Percentiles rank a stretch among this genome's conserved stretches.
These are phyloP conservation scores for Lineolata rhizophorae DNA, from an alignment of 495 filamentous ascomycete genomes.

Conservation along the genomic window DNA sequence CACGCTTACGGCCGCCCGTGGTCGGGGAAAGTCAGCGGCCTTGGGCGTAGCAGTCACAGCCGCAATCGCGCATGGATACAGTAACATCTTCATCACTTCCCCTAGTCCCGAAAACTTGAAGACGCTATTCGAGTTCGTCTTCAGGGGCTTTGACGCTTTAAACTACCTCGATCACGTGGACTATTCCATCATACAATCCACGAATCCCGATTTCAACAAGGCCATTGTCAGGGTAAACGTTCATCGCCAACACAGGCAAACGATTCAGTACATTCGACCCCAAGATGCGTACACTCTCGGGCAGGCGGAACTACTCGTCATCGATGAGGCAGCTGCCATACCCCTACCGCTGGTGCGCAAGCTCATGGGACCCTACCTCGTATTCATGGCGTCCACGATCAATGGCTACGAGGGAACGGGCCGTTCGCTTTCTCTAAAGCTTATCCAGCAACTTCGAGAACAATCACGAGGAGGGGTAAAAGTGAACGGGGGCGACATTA, in stretches of 20 bases:
- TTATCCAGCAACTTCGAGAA: conserved; percentile 93
- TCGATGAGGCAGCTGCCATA: conserved; percentile 96
- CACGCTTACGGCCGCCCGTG: conserved; percentile 79
- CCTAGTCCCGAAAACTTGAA: conserved; percentile 97
- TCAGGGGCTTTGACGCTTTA: conserved; percentile 93
- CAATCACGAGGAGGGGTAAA: conserved; percentile 43
- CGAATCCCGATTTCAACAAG: conserved; percentile 97
- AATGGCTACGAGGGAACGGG: conserved; percentile 98
- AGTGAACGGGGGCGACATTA: conserved; percentile 32
- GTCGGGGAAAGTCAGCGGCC: conserved; percentile 90
- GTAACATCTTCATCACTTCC: conserved; percentile 98
- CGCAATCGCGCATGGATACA: conserved; percentile 87
- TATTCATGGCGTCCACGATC: conserved; percentile 99
- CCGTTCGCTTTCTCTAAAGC: conserved; percentile 78
- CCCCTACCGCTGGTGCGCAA: conserved; percentile 81
- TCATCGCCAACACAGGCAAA: conserved; percentile 87
- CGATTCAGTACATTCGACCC: conserved; percentile 94
- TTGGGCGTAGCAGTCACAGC: conserved; percentile 86
- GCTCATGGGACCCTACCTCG: conserved; percentile 91
- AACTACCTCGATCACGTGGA: conserved; percentile 85
- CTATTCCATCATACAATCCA: conserved; percentile 96
- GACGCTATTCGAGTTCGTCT: conserved; percentile 93
- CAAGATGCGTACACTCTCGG: conserved; percentile 88
- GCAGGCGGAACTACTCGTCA: conserved; percentile 87
- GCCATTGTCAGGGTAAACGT: conserved; percentile 94